Base-by-base conservation (phyloP, 2,329 filamentous ascomycete genomes). In the Zymoseptoria ardabiliae region DNA sequence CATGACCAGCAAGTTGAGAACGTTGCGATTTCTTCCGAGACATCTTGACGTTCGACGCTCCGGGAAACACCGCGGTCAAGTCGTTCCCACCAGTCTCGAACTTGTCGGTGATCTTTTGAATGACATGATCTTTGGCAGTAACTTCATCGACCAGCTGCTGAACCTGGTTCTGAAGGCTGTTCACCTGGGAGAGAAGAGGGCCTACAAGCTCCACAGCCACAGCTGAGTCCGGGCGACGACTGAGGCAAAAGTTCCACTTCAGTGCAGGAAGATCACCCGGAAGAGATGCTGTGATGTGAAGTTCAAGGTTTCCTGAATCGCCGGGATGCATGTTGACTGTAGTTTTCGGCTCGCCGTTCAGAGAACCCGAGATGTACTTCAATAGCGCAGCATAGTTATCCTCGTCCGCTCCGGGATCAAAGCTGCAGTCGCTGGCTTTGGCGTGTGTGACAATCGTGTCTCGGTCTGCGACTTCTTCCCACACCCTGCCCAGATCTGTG, bases 401-500 rank as follows among this genome's bases (percentile, higher is more conserved):
- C 0, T 79, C 76, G 61, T 87, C 86, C 64, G 88, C 85, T 69
- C 82, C 85, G 1, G 89, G 85, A 69, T 93, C 88, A 61, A 93
- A 91, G 61, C 82, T 85, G 17, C 86, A 89, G 66, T 85, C 81
- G 65, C 86, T 80, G 22, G 81, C 75, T 58, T 83, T 78, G 28
- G 84, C 87, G 60, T 87, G 82, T 60, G 79, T 75, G 58, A 85
- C 80, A 58, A 93, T 87, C 10, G 77, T 79, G n/a, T 77, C 78
- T 21, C 83, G 77, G 58, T 85, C 81, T 21, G 91, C 74, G 8
- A 72, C 78, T 73, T 92, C 89, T 23, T 77, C 75, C 89, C 89
- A 94, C n/a, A 91, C 76, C 64, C 85, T 82, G 69, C 82, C 85
- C 60, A 91, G 78, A 70, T 93, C 89, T 2, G 88, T 90, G 48